A percentile compares a stretch with the other conserved stretches of the same genome.
phyloP scores from a whole-genome alignment of 257 asterid genomes.

The Cinchona pubescens region DNA sequence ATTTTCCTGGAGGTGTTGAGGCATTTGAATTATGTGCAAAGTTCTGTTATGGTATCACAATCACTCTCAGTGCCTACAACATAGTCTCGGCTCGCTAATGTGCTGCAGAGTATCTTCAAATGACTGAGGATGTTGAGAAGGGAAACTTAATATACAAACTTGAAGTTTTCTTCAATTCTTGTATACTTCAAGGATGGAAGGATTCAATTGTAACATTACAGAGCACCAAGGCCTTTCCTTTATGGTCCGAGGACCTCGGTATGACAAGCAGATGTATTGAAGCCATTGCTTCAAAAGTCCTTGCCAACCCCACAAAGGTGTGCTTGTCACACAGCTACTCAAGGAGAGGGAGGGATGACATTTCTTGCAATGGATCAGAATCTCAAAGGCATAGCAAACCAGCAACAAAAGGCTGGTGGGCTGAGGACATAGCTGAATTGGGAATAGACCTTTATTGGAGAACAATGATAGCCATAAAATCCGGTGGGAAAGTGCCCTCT shows the following conservation, averaged over 20 bases:
- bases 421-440: slow-evolving; percentile 73
- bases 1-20: slow-evolving; percentile 79
- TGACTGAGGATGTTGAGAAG: slow-evolving; percentile 86
- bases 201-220: slow-evolving; percentile 67
- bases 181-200: slow-evolving; percentile 81
- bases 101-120: slow-evolving; percentile 78
- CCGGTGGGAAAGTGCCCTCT: slow-evolving; percentile 62
- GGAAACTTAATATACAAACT: slow-evolving; percentile 70
- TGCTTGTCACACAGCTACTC: slow-evolving; percentile 61
- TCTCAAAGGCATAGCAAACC: slow-evolving; percentile 40
- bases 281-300: slow-evolving; percentile 57
- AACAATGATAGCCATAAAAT: slow-evolving; percentile 70
- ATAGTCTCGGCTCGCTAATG: slow-evolving; percentile 63
- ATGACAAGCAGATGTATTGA: slow-evolving; percentile 68
- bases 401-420: slow-evolving; percentile 71
- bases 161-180: slow-evolving; percentile 72
- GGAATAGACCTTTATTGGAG: slow-evolving; percentile 90
- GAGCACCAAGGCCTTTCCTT: slow-evolving; percentile 54
- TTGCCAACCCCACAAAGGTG: slow-evolving; percentile 58
- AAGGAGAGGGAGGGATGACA: slow-evolving; percentile 49
- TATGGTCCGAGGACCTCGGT: slow-evolving; percentile 63
- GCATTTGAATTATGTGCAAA: slow-evolving; percentile 86
- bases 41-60: slow-evolving; percentile 85
- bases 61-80: slow-evolving; percentile 83
- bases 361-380: slow-evolving; percentile 61